These are phyloP conservation scores for Carex parvula DNA, from an alignment of 176 grass and related monocot species.

Conservation along the genomic window DNA sequence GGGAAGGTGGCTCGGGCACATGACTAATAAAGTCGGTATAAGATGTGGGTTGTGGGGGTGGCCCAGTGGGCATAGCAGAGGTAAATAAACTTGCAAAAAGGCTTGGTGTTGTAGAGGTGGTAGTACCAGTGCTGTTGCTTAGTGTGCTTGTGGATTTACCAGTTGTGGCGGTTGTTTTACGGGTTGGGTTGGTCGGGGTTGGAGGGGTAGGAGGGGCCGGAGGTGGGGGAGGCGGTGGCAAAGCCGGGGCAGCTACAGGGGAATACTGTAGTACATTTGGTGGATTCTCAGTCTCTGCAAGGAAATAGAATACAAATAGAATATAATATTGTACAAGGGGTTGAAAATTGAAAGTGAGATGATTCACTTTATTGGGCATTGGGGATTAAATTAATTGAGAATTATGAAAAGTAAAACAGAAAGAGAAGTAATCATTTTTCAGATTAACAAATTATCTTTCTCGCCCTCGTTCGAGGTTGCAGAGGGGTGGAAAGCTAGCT, in stretches of 20 bases:
- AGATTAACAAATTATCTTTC: constrained; percentile 25
- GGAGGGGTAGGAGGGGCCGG: not conserved
- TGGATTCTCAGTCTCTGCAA: constrained; percentile 51
- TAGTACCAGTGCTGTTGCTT: constrained; percentile 31
- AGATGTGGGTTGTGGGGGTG: constrained; percentile 20
- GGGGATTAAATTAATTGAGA: constrained; percentile 7
- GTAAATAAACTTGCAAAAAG: constrained; percentile 71
- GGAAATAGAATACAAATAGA: not conserved
- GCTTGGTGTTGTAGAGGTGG: constrained; percentile 39
- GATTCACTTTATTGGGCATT: not conserved
- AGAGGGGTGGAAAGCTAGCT: constrained; percentile 41
- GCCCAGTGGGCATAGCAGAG: constrained; percentile 33
- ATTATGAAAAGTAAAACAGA: constrained; percentile 16
- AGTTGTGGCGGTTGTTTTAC: constrained; percentile 13
- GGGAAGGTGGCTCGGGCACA: constrained; percentile 39
- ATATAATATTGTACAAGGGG: not conserved
- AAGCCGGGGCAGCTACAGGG: constrained; percentile 43
- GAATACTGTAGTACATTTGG: constrained; percentile 26
- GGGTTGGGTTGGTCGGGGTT: not conserved
- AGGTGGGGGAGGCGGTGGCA: constrained; percentile 31
- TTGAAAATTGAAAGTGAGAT: constrained; percentile 19
- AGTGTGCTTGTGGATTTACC: constrained; percentile 16
- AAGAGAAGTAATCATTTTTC: constrained; percentile 30
- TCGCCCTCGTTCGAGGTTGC: constrained; percentile 34
- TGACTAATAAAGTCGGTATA: constrained; percentile 26